These are phyloP conservation scores for Carex scoparia DNA, from an alignment of 176 grass and related monocot genomes.

Conservation along the genomic window DNA sequence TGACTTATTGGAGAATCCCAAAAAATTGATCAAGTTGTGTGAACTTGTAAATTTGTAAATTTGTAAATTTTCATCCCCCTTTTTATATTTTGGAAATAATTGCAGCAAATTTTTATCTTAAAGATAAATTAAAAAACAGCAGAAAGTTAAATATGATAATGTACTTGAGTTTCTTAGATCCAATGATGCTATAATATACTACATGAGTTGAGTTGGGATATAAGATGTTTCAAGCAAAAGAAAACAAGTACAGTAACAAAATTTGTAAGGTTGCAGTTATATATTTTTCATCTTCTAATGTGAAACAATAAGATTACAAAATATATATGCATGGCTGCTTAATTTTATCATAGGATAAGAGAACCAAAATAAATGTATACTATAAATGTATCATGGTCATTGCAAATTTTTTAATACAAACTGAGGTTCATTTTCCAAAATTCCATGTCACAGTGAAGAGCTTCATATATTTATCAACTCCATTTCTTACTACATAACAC, in stretches of 20 bases:
- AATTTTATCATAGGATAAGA: background rate
- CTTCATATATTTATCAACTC: slow-evolving; percentile 3
- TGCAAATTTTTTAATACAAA: slow-evolving; percentile 14
- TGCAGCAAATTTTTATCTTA: too few species aligned
- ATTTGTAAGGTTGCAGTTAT: background rate
- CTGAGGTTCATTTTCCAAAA: background rate
- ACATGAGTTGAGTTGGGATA: too few species aligned
- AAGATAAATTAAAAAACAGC: too few species aligned
- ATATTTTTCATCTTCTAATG: background rate
- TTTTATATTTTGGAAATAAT: too few species aligned
- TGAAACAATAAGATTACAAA: background rate
- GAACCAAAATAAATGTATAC: background rate
- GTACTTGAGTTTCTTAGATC: too few species aligned
- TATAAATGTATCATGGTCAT: background rate
- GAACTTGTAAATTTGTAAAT: background rate
- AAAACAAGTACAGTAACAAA: background rate
- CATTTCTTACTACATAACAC: background rate
- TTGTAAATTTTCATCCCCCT: too few species aligned
- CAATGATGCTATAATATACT: too few species aligned
- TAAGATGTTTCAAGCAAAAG: too few species aligned
- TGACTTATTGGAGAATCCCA: background rate
- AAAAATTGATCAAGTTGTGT: background rate
- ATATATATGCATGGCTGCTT: background rate
- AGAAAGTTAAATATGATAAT: too few species aligned
- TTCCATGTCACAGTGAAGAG: background rate